phyloP scores from a whole-genome alignment of 2,329 filamentous ascomycete genomes.

The Calonectria pauciramosa region DNA sequence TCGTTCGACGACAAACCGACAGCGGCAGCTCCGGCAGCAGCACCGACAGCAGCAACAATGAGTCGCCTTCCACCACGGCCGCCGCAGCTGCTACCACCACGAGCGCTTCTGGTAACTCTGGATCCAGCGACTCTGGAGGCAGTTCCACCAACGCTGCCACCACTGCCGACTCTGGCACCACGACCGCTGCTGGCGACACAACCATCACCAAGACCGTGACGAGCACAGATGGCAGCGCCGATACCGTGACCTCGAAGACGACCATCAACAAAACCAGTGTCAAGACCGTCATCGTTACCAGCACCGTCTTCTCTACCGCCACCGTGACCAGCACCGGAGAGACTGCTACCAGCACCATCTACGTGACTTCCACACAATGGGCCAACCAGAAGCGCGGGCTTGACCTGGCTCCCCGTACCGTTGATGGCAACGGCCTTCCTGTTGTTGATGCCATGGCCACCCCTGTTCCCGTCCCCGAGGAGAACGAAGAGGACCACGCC shows the following conservation, averaged over 20 bases:
- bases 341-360: constrained; percentile 53
- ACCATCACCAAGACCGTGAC: constrained; percentile 50
- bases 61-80: constrained; percentile 19
- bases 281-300: constrained; percentile 52
- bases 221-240: constrained; percentile 44
- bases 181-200: constrained; percentile 39
- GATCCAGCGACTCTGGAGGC: background rate
- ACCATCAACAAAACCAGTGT: constrained; percentile 48
- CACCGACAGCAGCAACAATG: constrained; percentile 14
- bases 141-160: background rate
- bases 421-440: constrained; percentile 26
- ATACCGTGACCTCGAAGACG: constrained; percentile 47
- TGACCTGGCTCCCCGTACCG: constrained; percentile 46
- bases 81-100: constrained; percentile 23
- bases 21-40: constrained; percentile 16
- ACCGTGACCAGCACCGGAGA: constrained; percentile 53
- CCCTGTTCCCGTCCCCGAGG: constrained; percentile 32
- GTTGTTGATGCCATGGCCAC: constrained; percentile 35
- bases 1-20: constrained; percentile 32
- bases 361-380: constrained; percentile 50
- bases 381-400: constrained; percentile 52
- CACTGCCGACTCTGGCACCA: constrained; percentile 5
- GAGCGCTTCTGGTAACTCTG: background rate
- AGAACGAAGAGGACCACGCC: constrained; percentile 32
- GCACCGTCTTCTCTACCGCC: constrained; percentile 51